A percentile compares a stretch with the other conserved stretches of the same genome.
Evolutionary conservation across 192 early-diverging fungal species (phyloP).

Genomic region (Backusella liffmaniae): DNA sequence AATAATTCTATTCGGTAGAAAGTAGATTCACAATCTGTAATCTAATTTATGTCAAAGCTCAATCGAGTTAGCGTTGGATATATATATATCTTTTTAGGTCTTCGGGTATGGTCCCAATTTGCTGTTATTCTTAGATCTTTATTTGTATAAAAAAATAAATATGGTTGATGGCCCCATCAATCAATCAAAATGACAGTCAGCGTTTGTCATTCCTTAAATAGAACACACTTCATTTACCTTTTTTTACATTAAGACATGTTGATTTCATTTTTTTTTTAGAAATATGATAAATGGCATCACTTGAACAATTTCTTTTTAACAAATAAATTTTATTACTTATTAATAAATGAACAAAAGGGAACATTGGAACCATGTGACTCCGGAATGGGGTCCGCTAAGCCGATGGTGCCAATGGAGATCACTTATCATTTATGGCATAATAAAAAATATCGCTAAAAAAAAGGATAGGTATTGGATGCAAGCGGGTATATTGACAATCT

Average conservation of each 20-base stretch:
- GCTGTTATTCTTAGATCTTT: too few species aligned
- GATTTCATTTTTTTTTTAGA: too few species aligned
- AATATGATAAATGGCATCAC: not conserved
- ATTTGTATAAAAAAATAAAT: not conserved
- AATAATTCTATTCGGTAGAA: too few species aligned
- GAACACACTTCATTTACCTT: not conserved
- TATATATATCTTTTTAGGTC: too few species aligned
- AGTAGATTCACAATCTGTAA: not conserved
- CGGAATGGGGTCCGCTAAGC: too few species aligned
- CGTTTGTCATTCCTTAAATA: not conserved
- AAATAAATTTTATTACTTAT: not conserved
- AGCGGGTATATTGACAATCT: not conserved
- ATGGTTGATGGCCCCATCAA: not conserved
- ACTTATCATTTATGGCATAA: not conserved
- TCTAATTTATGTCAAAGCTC: not conserved
- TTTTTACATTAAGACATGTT: not conserved
- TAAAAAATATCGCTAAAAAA: not conserved
- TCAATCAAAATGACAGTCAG: not conserved
- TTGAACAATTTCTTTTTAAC: not conserved
- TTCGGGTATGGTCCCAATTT: too few species aligned
- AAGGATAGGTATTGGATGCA: not conserved
- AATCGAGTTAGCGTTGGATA: not conserved
- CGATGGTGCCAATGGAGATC: not conserved
- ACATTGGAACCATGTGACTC: too few species aligned
- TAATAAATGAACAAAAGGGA: not conserved